Base-by-base conservation (phyloP, 2,329 filamentous ascomycete species). In the Verticillium longisporum region DNA sequence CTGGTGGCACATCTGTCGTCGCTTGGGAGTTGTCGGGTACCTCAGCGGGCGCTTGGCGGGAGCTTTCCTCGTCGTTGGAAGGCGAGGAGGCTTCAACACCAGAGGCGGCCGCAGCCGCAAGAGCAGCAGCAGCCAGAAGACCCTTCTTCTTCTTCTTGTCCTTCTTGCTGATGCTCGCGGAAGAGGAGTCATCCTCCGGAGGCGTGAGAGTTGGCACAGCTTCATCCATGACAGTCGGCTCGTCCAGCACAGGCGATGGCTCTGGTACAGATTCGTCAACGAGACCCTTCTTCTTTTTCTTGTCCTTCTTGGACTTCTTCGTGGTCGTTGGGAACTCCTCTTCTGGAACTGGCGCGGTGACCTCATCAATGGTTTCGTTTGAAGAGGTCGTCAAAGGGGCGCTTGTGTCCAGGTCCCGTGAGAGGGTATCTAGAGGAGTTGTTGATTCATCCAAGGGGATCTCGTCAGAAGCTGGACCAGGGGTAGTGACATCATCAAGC, bases 221-320 rank as follows among this genome's bases (percentile, higher is more conserved):
- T 33, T 55, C 14, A 13, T 54, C 41, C n/a, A 36, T 26, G 11
- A 21, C 31, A 55, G n/a, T 10, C 7, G 37, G 26, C 6, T 34
- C 38, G 14, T 59, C 38, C 10, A 14, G 11, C 15, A 53, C 9
- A 18, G 45, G 45, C 18, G 18, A 11, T 33, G 38, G 26, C 38
- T 18, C 45, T 26, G 14, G 26, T 26, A 34, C 6, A 10, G 50
- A 21, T 3, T 58, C 56, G 4, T 33, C 15, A 15, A 55, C 55
- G 31, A 55, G 54, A 13, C 21, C 55, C 13, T 68, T 67, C 59
- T 68, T 65, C 62, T 73, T 70, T 62, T 71, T 72, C 66, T 73
- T 73, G 54, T 67, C 66, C 61, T 74, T 75, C 59, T 73, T 73
- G 59, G 62, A 67, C 62, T 71, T 73, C 66, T 71, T 72, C 41